These are phyloP conservation scores for Rhipidocladum racemiflorum DNA, from an alignment of 176 grass and related monocot species.

Conservation along the genomic window DNA sequence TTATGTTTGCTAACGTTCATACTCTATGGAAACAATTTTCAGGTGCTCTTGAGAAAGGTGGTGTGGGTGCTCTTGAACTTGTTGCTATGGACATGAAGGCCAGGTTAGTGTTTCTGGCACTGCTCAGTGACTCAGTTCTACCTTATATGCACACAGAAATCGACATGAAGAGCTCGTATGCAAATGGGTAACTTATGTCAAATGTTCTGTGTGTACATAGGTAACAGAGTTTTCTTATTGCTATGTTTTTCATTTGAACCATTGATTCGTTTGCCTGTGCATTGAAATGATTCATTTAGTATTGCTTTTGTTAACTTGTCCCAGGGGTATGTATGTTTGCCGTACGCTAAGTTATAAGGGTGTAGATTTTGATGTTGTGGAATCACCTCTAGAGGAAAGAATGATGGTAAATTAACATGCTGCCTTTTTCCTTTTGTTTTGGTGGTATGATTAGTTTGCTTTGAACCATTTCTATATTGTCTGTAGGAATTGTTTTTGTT, in stretches of 20 bases:
- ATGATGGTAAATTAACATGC: slow-evolving; percentile 66
- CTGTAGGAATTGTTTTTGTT: neutral
- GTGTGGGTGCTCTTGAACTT: slow-evolving; percentile 95
- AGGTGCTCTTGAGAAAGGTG: slow-evolving; percentile 98
- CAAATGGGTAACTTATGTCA: slow-evolving; percentile 1
- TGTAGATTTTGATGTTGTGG: slow-evolving; percentile 80
- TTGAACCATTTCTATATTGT: neutral
- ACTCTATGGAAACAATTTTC: slow-evolving; percentile 14
- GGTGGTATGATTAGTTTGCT: slow-evolving; percentile 18
- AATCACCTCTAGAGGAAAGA: slow-evolving; percentile 81
- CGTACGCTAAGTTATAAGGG: slow-evolving; percentile 92
- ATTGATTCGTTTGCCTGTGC: neutral
- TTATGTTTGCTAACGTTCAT: neutral
- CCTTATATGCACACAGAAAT: neutral
- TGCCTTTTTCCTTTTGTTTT: slow-evolving; percentile 14
- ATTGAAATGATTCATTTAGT: neutral
- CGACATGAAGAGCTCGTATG: neutral
- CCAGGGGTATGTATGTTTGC: slow-evolving; percentile 95
- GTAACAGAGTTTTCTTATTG: neutral
- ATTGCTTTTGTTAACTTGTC: slow-evolving; percentile 28
- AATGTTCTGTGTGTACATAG: slow-evolving; percentile 2
- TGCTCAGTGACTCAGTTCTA: slow-evolving; percentile 1
- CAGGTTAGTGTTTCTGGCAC: slow-evolving; percentile 47
- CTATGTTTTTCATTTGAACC: neutral
- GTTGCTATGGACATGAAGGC: slow-evolving; percentile 99